Percentiles rank a stretch among this genome's conserved stretches.
phyloP scores from a whole-genome alignment of 169 alveolate species.

The Cryptosporidium andersoni region DNA sequence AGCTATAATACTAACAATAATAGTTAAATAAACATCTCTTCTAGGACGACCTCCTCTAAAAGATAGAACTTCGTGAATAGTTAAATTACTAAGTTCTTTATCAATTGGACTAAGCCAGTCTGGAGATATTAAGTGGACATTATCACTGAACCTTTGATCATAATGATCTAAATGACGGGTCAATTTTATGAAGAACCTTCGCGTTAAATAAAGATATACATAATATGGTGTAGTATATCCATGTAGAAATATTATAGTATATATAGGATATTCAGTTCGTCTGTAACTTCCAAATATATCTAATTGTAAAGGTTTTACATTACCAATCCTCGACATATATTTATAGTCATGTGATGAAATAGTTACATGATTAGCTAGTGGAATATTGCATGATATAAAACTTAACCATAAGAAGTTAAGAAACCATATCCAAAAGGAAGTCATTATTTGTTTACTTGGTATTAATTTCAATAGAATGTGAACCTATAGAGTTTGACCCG shows the following conservation, averaged over 20 bases:
- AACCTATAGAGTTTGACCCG: too few species aligned
- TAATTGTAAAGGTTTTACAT: slow-evolving; percentile 25
- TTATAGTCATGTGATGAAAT: slow-evolving; percentile 6
- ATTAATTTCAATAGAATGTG: too few species aligned
- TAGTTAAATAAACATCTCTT: slow-evolving; percentile 5
- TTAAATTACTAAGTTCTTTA: slow-evolving; percentile 10
- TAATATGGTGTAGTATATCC: slow-evolving; percentile 17
- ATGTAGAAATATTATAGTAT: slow-evolving; percentile 63
- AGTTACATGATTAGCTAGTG: too few species aligned
- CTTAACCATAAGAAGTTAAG: too few species aligned
- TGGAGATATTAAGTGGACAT: slow-evolving; percentile 64
- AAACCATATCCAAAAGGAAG: too few species aligned
- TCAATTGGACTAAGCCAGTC: slow-evolving; percentile 53
- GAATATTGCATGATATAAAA: too few species aligned
- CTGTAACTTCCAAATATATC: slow-evolving; percentile 32
- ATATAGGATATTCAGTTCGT: slow-evolving; percentile 49
- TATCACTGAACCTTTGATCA: slow-evolving; percentile 41
- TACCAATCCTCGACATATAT: slow-evolving; percentile 11
- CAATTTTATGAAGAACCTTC: slow-evolving; percentile 42
- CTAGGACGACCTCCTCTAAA: slow-evolving; percentile 59
- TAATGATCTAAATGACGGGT: slow-evolving; percentile 57
- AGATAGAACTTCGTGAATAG: not conserved
- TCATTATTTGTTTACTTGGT: too few species aligned
- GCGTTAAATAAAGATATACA: slow-evolving; percentile 13
- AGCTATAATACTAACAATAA: slow-evolving; percentile 44